phyloP scores from a whole-genome alignment of 495 filamentous ascomycete species.

The Cercophora samala region DNA sequence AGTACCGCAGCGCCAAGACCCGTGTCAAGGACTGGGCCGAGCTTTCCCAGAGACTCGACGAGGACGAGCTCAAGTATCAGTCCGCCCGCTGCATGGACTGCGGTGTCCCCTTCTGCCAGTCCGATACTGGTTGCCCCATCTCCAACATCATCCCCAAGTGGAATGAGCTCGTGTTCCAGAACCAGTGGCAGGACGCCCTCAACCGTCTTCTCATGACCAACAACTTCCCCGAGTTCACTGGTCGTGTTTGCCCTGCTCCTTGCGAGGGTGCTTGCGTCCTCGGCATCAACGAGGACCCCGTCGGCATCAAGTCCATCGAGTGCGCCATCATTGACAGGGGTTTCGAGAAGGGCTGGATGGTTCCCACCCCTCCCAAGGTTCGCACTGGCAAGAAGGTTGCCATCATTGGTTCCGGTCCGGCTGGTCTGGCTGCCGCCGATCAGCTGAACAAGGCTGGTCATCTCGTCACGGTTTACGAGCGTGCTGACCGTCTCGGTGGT shows the following conservation, averaged over 20 bases:
- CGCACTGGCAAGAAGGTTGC: slow-evolving; percentile 91
- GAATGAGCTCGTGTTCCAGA: slow-evolving; percentile 90
- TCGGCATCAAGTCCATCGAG: slow-evolving; percentile 99
- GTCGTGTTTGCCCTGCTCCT: slow-evolving; percentile 95
- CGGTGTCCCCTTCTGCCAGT: slow-evolving; percentile 98
- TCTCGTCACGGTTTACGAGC: slow-evolving; percentile 90
- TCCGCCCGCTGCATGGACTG: slow-evolving; percentile 99
- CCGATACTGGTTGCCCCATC: slow-evolving; percentile 94
- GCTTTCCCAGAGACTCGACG: slow-evolving; percentile 80
- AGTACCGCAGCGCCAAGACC: slow-evolving; percentile 85
- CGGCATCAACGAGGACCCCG: slow-evolving; percentile 96
- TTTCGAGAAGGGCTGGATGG: slow-evolving; percentile 99
- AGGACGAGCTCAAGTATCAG: slow-evolving; percentile 98
- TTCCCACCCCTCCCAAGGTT: slow-evolving; percentile 72
- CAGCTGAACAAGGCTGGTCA: slow-evolving; percentile 96
- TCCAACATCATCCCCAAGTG: slow-evolving; percentile 99
- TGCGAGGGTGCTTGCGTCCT: slow-evolving; percentile 97
- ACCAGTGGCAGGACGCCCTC: slow-evolving; percentile 93
- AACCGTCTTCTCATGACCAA: slow-evolving; percentile 97
- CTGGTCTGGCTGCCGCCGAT: slow-evolving; percentile 89
- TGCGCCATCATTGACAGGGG: slow-evolving; percentile 99
- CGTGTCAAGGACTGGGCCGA: slow-evolving; percentile 94
- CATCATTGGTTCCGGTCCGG: slow-evolving; percentile 90
- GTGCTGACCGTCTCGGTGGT: slow-evolving; percentile 87
- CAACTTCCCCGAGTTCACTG: slow-evolving; percentile 99